These are phyloP conservation scores for Amanita exitialis DNA, from an alignment of 768 basidiomycete genomes.

Conservation along the genomic window DNA sequence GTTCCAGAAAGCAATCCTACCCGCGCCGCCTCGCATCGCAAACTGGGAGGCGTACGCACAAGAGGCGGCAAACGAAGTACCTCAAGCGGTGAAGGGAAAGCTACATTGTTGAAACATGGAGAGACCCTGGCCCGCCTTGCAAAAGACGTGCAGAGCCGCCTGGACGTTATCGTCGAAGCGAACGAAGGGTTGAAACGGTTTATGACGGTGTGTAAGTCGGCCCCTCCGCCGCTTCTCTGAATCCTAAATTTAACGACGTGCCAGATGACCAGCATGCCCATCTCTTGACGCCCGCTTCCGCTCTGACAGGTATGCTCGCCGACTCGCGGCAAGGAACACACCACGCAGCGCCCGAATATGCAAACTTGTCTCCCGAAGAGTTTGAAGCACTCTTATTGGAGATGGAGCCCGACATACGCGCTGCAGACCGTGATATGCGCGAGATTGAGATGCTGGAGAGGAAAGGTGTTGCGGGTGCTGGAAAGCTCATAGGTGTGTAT, in stretches of 20 bases:
- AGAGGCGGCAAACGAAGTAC: background rate
- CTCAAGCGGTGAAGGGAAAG: slow-evolving; percentile 15
- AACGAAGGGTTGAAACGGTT: slow-evolving; percentile 70
- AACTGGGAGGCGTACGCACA: background rate
- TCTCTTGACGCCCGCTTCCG: slow-evolving; percentile 65
- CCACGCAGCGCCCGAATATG: slow-evolving; percentile 33
- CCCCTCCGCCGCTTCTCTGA: no score
- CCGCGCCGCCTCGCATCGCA: background rate
- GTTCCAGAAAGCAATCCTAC: background rate
- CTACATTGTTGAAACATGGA: slow-evolving; percentile 27
- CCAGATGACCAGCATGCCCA: slow-evolving; percentile 76
- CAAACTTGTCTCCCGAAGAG: slow-evolving; percentile 56
- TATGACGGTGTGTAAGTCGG: slow-evolving; percentile 59
- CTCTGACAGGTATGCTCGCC: slow-evolving; percentile 52
- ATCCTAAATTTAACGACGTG: background rate
- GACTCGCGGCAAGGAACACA: slow-evolving; percentile 18
- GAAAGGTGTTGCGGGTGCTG: slow-evolving; percentile 63
- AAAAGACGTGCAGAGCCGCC: slow-evolving; percentile 46
- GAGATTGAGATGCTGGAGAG: slow-evolving; percentile 65
- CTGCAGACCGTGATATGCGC: slow-evolving; percentile 72
- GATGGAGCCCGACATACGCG: slow-evolving; percentile 78
- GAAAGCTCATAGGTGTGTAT: slow-evolving; percentile 51
- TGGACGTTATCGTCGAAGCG: slow-evolving; percentile 48
- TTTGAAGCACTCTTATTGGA: slow-evolving; percentile 63
- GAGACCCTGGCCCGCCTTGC: slow-evolving; percentile 51